phyloP scores from a whole-genome alignment of 306 rosid species.

The Quercus suber region DNA sequence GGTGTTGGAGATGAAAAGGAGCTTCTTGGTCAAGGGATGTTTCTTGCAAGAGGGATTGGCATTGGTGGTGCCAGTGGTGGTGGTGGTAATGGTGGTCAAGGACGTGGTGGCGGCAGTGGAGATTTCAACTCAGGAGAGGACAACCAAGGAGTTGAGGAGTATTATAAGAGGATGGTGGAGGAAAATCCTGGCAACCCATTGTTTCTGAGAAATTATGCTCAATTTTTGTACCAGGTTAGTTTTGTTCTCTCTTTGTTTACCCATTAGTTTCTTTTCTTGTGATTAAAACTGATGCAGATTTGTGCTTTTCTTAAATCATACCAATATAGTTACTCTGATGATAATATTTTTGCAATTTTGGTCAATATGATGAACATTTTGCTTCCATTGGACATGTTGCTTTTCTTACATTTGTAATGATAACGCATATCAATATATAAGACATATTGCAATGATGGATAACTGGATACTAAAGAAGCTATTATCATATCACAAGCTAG shows the following conservation, averaged over 20 bases:
- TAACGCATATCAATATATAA: too few species aligned
- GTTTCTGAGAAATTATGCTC: conserved; percentile 83
- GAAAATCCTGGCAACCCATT: conserved; percentile 78
- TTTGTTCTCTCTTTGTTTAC: not conserved
- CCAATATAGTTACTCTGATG: too few species aligned
- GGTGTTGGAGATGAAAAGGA: conserved; percentile 25
- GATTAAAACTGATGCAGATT: not conserved
- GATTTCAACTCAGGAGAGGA: conserved; percentile 39
- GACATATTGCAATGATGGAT: too few species aligned
- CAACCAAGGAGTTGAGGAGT: conserved; percentile 49
- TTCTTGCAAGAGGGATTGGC: conserved; percentile 57
- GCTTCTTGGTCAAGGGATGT: conserved; percentile 32
- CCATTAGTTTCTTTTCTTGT: not conserved
- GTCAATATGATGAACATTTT: too few species aligned
- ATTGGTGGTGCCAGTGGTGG: conserved; percentile 38
- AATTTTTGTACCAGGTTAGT: conserved; percentile 60
- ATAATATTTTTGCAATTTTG: too few species aligned
- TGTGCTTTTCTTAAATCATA: too few species aligned
- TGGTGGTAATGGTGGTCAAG: conserved; percentile 36
- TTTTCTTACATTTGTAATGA: not conserved
- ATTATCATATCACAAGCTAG: too few species aligned
- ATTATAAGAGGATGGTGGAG: conserved; percentile 66
- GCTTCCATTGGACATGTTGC: not conserved
- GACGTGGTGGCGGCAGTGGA: conserved; percentile 39
- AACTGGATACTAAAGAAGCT: too few species aligned